A percentile compares a stretch with the other conserved stretches of the same genome.
Conservation (phyloP, 106 monocot species). For the Dendrobium chrysotoxum region DNA sequence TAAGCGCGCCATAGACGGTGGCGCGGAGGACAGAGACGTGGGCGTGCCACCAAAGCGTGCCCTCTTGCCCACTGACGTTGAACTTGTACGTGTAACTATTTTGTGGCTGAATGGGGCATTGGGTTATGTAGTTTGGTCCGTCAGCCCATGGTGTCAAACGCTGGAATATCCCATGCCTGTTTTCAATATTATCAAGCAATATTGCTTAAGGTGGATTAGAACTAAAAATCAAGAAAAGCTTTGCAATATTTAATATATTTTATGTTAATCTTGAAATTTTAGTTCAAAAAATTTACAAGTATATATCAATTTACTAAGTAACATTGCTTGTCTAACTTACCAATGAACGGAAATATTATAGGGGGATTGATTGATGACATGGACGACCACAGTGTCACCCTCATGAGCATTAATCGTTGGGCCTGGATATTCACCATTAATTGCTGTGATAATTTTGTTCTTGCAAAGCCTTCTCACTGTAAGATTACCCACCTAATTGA, state of each 20-base stretch:
- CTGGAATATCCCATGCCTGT: conserved; percentile 91
- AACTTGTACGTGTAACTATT: conserved; percentile 67
- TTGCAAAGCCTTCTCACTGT: conserved; percentile 17
- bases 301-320: too few relatives aligned
- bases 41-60: conserved; percentile 94
- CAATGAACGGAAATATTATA: conserved; percentile 56
- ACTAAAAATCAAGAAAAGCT: too few relatives aligned
- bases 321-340: too few relatives aligned
- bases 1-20: conserved; percentile 69
- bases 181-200: background rate
- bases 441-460: conserved; percentile 26
- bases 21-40: conserved; percentile 55
- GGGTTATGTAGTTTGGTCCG: conserved; percentile 67
- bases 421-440: conserved; percentile 40
- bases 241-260: too few relatives aligned
- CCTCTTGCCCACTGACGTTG: conserved; percentile 54
- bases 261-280: too few relatives aligned
- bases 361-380: conserved; percentile 54
- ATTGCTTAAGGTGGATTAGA: background rate
- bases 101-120: conserved; percentile 68
- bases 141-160: conserved; percentile 54
- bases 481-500: conserved; percentile 21
- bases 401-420: conserved; percentile 40
- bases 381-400: conserved; percentile 41
- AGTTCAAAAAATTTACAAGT: too few relatives aligned